Percentiles rank a stretch among this genome's conserved stretches.
These are phyloP conservation scores for Tritrichomonas foetus DNA, from an alignment of 208 protist species.

Conservation along the genomic window DNA sequence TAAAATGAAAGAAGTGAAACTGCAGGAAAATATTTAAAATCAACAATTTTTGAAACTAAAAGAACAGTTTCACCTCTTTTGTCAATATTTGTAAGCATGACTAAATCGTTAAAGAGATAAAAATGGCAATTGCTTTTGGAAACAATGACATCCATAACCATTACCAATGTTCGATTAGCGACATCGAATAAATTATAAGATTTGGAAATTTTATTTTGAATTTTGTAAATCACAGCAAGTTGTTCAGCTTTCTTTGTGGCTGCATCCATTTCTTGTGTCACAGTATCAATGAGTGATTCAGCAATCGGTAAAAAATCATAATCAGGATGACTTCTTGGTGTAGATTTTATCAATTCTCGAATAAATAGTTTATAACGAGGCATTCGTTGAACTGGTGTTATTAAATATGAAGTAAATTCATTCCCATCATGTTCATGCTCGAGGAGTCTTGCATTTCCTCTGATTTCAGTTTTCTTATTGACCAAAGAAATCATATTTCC, in stretches of 20 bases:
- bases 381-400: neutral
- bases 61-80: too few species aligned
- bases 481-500: neutral
- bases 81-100: too few species aligned
- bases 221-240: neutral
- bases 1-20: too few species aligned
- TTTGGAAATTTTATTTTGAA: neutral
- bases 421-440: neutral
- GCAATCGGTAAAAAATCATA: neutral
- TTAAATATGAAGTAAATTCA: slow-evolving; percentile 6
- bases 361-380: neutral
- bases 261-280: neutral
- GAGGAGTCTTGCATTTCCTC: neutral
- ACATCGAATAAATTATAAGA: neutral
- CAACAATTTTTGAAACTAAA: too few species aligned
- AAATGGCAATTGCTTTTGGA: too few species aligned
- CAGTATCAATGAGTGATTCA: neutral
- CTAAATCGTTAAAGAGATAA: too few species aligned
- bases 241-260: neutral
- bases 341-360: neutral
- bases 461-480: neutral
- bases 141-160: too few species aligned
- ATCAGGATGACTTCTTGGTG: neutral
- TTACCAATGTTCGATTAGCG: too few species aligned
- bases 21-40: too few species aligned